A percentile compares a stretch with the other conserved stretches of the same genome.
phyloP scores from a whole-genome alignment of 441 rosid species.

The Croton laevigatus region DNA sequence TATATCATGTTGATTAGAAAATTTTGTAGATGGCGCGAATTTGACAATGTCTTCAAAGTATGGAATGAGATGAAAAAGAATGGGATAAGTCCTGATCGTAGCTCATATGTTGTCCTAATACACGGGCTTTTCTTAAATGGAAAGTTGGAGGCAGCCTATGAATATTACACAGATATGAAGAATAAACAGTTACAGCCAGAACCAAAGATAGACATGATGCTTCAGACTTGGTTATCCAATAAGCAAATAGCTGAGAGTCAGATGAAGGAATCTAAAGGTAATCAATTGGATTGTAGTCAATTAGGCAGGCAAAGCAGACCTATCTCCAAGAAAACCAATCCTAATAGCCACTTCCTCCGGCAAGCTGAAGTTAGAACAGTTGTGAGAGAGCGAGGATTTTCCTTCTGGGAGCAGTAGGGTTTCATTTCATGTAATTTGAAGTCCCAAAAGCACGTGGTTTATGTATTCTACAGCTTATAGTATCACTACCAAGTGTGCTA shows the following conservation, averaged over 20 bases:
- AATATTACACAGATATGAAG: conserved; percentile 79
- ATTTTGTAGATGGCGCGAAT: conserved; percentile 81
- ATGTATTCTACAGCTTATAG: neutral
- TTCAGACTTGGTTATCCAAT: conserved; percentile 67
- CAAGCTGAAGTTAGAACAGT: conserved; percentile 65
- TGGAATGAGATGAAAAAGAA: conserved; percentile 77
- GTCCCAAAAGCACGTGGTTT: conserved; percentile 7
- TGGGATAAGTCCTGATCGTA: conserved; percentile 69
- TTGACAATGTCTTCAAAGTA: conserved; percentile 53
- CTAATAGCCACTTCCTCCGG: conserved; percentile 43
- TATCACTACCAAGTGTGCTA: neutral
- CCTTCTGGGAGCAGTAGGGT: conserved; percentile 54
- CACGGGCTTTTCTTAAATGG: conserved; percentile 89
- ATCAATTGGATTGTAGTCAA: conserved; percentile 19
- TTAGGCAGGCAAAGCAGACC: conserved; percentile 24
- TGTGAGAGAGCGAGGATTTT: conserved; percentile 65
- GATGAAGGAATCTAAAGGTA: conserved; percentile 23
- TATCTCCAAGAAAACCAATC: conserved; percentile 30
- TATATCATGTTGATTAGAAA: conserved; percentile 85
- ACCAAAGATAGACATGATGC: conserved; percentile 63
- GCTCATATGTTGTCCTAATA: conserved; percentile 76
- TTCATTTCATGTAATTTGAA: conserved; percentile 19
- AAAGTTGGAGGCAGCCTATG: conserved; percentile 69
- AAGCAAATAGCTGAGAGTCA: conserved; percentile 49
- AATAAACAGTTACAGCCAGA: conserved; percentile 61